Base-by-base conservation (phyloP, 2,329 filamentous ascomycete species). In the Stagonosporopsis cucurbitacearum region DNA sequence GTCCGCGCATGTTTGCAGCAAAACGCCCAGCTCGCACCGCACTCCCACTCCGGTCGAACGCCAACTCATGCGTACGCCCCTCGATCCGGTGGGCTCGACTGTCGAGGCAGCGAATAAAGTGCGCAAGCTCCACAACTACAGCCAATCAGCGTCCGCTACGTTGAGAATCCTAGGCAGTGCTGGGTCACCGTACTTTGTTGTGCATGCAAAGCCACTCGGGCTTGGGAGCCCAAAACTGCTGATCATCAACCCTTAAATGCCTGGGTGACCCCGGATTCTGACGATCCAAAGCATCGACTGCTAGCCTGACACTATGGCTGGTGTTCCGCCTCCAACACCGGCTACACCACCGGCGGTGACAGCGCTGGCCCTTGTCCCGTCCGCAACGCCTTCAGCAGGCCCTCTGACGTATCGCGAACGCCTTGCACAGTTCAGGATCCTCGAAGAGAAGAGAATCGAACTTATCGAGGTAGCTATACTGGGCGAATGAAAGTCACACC, bases 391-490 rank as follows among this genome's bases (percentile, higher is more conserved):
- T 33, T 54, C 62, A 23, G 56, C 60, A 2, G 60, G 53, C 1
- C 58, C 68, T 4, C 52, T 63, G 35, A 67, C 72, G 33, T 73
- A 71, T 58, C 65, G 73, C 22, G 73, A 74, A 47, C 59, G 70
- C 33, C 50, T 75, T 44, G 69, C 71, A 15, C 72, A 75, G 62
- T 75, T 75, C 35, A 66, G 60, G 47, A 74, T 74, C 22, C 39
- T 75, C 22, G 73, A 75, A 35, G 73, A 75, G 62, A 75, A 70
- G 58, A 68, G 73, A 37, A 60, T 65, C 39, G 72, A 74, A 58
- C 55, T 75, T 44, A 75, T 75, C 5, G 73, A 75, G 61, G 73
- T 75, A 58, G 6, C 13, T 23, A 17, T 7, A n/a, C 8, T 5
- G 2, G 11, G 6, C 12, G 17, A 26, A 2, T 32, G 15, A 13